Evolutionary conservation across 2,329 filamentous ascomycete species (phyloP), one percentile per base, ranked within the genome.

Genomic region (Hypoxylon sp.): DNA sequence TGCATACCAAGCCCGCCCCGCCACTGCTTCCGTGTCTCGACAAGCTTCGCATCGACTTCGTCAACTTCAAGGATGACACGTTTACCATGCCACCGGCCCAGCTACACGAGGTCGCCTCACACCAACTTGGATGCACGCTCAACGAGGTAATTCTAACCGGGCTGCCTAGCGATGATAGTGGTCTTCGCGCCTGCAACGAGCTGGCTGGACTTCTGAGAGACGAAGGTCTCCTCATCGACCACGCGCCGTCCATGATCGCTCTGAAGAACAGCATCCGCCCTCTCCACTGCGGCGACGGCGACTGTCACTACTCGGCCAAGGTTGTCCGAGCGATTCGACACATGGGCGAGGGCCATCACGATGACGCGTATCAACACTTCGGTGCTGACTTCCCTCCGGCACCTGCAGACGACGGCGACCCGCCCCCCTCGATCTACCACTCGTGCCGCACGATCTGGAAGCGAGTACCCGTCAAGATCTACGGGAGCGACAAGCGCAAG

Each of bases 141-240:
- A 82, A 86, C 59, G 84, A 86, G 70, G 75, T 86, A 41, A 78
- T 82, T 48, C 70, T 86, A 20, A 86, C 84, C 0, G 84, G 84
- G 6, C 75, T 86, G 59, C 83, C 84, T 0, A 77, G 76, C 41
- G 82, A 85, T 57, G 80, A 84, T 17, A 75, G 78, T 6, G 84
- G 84, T 2, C 73, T 78, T 60, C 83, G 82, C 62, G 80, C 80
- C 11, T 78, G 78, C 6, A 76, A 76, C 2, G 83, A 86, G 67
- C 73, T 86, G 39, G 78, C 78, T n/a, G 82, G 83, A 3, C 79
- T 86, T 72, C 72, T 86, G 56, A 84, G 80, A 64, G 82, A 86
- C 46, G 83, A 85, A 59, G 84, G 84, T 1, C 76, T 86, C 8
- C 79, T 83, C 34, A 74, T 86, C 17, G 81, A 82, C 44, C 79